Base-by-base conservation (phyloP, 139 green algal genomes). In the Chlamydomonas applanata region DNA sequence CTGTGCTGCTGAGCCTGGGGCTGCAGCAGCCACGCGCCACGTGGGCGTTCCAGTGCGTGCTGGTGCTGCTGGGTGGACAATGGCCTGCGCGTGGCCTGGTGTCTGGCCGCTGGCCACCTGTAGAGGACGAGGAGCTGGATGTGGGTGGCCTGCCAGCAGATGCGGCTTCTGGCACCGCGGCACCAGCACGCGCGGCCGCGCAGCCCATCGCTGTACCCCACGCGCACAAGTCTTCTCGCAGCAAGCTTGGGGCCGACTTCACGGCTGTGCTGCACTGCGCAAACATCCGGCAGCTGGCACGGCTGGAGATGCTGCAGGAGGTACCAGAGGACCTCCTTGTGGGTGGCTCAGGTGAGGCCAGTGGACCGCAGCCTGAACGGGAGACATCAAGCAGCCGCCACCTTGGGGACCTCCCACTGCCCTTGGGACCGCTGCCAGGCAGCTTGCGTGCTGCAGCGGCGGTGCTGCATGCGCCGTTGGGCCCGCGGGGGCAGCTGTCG, bases 41-140 rank as follows among this genome's bases (percentile, higher is more conserved):
- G 36, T 85, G 80, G 74, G 60, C 75, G 17, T 94, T 94, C 74
- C 83, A 93, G 54, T 89, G 89, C 0, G 49, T 77, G 16, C 29
- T 54, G 56, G 85, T 94, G 62, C 74, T 96, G 73, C 77, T 93
- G 54, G 87, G 86, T 1, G 91, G 91, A 3, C 83, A 91, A 72
- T 96, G 91, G 91, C 91, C 91, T 0, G 57, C 91, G 0, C 80
- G 91, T 1, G 91, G 91, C n/a, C 80, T 96, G 20, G 36, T 96
- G 17, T 93, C 91, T 20, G 91, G 91, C 40, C 49, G 73, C 24
- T 94, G 89, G 89, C 89, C 89, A 3, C 89, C 87, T 16, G 7
- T 73, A 34, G 36, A 29, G 30, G 14, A 44, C 66, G 33, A 56
- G 49, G 82, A 79, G 72, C 19, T 30, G 20, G 25, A 11, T 44